Evolutionary conservation across 1,284 basidiomycete species (phyloP).

Genomic region (Austropuccinia psidii): DNA sequence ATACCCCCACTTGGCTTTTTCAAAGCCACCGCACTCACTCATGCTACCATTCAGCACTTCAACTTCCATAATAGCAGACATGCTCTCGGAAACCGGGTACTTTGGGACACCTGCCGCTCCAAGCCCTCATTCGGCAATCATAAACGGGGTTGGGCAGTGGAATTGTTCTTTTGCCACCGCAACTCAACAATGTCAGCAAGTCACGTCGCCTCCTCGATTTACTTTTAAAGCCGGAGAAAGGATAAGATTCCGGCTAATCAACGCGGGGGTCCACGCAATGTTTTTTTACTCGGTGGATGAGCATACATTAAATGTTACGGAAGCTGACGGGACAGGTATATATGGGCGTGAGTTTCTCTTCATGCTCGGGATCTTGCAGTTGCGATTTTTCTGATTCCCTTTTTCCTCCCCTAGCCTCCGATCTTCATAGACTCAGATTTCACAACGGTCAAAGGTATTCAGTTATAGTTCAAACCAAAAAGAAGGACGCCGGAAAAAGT

Average conservation of each 20-base stretch:
- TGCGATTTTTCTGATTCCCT: background rate
- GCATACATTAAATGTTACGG: slow-evolving; percentile 39
- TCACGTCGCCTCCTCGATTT: slow-evolving; percentile 11
- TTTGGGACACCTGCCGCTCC: slow-evolving; percentile 44
- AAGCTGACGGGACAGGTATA: slow-evolving; percentile 29
- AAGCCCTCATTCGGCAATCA: slow-evolving; percentile 52
- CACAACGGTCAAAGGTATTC: slow-evolving; percentile 43
- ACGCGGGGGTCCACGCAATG: slow-evolving; percentile 49
- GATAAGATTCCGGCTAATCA: slow-evolving; percentile 54
- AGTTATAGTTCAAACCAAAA: slow-evolving; percentile 39
- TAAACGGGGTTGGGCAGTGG: slow-evolving; percentile 51
- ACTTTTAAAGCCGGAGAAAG: slow-evolving; percentile 16
- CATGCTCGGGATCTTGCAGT: background rate
- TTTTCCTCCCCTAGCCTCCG: background rate
- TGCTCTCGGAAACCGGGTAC: slow-evolving; percentile 40
- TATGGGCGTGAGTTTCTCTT: slow-evolving; percentile 27
- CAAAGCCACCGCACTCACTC: background rate
- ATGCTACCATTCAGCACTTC: slow-evolving; percentile 36
- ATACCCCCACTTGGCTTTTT: background rate
- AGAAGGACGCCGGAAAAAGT: slow-evolving; percentile 16
- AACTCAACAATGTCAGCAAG: background rate
- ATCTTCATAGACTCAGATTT: slow-evolving; percentile 41
- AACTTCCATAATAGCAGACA: slow-evolving; percentile 21
- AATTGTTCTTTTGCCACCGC: slow-evolving; percentile 25
- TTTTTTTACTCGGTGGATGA: slow-evolving; percentile 42